Conservation (phyloP, 2,329 filamentous ascomycete species). For the Davidsoniella virescens region DNA sequence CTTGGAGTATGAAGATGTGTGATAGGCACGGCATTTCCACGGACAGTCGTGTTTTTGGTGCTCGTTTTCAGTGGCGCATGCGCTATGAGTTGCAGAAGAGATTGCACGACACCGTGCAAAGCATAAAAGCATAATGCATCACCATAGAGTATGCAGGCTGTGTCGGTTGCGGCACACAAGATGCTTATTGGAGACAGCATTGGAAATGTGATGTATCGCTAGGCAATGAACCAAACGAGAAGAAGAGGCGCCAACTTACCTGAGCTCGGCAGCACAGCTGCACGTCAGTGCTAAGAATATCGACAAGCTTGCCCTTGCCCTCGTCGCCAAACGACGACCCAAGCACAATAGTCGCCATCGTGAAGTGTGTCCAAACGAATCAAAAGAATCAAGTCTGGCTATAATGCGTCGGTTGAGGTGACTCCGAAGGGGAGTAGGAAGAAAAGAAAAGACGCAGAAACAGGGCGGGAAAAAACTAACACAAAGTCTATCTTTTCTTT, state of each 20-base stretch:
- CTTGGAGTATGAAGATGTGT: slow-evolving; percentile 1
- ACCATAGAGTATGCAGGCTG: too few species aligned
- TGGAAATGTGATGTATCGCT: not conserved
- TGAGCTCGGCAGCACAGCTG: slow-evolving; percentile 14
- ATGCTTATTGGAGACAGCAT: too few species aligned
- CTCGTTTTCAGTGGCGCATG: too few species aligned
- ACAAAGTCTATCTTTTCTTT: slow-evolving; percentile 6
- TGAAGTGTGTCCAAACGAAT: slow-evolving; percentile 11
- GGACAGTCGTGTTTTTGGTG: too few species aligned
- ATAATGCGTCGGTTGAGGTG: slow-evolving; percentile 11
- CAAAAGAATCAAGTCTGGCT: slow-evolving; percentile 12
- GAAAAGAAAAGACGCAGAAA: slow-evolving; percentile 11
- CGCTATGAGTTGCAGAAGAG: too few species aligned
- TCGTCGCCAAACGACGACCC: slow-evolving; percentile 13
- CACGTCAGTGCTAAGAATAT: slow-evolving; percentile 12
- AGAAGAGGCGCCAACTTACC: slow-evolving; percentile 2
- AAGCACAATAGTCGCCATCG: slow-evolving; percentile 13
- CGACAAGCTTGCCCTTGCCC: slow-evolving; percentile 13
- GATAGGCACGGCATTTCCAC: too few species aligned
- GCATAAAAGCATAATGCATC: too few species aligned
- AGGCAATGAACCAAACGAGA: not conserved
- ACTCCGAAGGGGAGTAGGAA: slow-evolving; percentile 13
- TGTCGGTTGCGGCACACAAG: too few species aligned
- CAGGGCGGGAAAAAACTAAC: slow-evolving; percentile 5
- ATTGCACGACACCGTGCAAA: too few species aligned